Percentiles rank a stretch among this genome's conserved stretches.
Conservation (phyloP, 305 asterid species). For the Coffea humblotiana region DNA sequence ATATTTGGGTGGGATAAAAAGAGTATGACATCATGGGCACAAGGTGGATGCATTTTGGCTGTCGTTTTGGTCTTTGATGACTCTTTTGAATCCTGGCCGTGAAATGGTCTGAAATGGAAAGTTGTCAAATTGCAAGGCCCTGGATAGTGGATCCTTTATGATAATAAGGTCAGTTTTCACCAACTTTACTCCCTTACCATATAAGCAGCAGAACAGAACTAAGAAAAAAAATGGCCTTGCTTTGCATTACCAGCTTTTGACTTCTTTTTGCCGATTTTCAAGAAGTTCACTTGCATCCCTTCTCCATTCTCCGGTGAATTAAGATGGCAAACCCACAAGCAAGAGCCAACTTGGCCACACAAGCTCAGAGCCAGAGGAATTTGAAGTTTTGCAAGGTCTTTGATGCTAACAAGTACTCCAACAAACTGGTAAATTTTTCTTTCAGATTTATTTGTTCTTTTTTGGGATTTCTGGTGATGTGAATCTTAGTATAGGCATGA, state of each 20-base stretch:
- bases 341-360: not conserved
- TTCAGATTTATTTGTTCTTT: not conserved
- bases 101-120: too few relatives aligned
- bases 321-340: not conserved
- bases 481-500: not conserved
- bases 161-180: too few relatives aligned
- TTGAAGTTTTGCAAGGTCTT: not conserved
- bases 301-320: not conserved
- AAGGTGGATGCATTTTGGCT: too few relatives aligned
- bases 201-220: too few relatives aligned
- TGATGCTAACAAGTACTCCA: not conserved
- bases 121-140: too few relatives aligned
- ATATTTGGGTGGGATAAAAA: too few relatives aligned
- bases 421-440: not conserved
- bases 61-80: too few relatives aligned
- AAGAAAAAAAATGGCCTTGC: too few relatives aligned
- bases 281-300: not conserved
- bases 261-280: not conserved
- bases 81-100: too few relatives aligned
- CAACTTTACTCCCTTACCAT: too few relatives aligned
- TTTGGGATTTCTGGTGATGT: not conserved
- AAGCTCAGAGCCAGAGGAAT: not conserved
- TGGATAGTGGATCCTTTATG: too few relatives aligned
- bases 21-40: too few relatives aligned
- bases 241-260: not conserved